Evolutionary conservation across 108 stramenopile species (phyloP), one percentile per base, ranked within the genome.

Genomic region (Nannochloropsis gaditana): DNA sequence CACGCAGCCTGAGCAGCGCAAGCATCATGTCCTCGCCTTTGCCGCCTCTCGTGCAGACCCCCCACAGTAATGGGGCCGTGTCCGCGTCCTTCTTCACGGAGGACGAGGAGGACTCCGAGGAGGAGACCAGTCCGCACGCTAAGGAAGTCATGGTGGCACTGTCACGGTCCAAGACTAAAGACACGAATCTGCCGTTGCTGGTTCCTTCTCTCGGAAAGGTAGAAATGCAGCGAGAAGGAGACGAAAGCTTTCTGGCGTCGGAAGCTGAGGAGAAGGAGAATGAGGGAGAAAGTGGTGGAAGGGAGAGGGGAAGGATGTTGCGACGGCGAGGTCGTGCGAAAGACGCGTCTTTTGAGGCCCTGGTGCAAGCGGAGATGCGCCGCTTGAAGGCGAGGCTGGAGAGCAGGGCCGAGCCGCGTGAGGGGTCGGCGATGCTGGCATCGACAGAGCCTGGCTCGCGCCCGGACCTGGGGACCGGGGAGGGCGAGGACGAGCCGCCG

Each of bases 21-120:
- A 73, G 59, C 59, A 73, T 73, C 59, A 73, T 73, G 59, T 73
- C 59, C 8, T 73, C 59, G 59, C 59, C 59, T n/a, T 73, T 73
- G 59, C 59, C 59, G 59, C 59, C 59, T 73, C n/a, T 73, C 19
- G 59, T 73, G 4, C 59, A 73, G 2, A 73, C 59, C 2, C 59
- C 59, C 59, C 59, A 73, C 8, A 73, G 59, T n/a, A 73, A 73
- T 73, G 59, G 59, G 6, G 19, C 15, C 15, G 59, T 73, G 59
- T 73, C 59, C 8, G 15, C 59, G 2, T 73, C 59, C 8, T 73
- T n/a, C n/a, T 73, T 73, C 8, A n/a, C 15, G 15, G 59, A n/a
- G 59, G 59, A 73, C 8, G 59, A 73, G 15, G 59, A 73, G 59
- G 59, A 0, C 19, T 4, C 15, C n/a, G 59, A 73, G 59, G 59